These are phyloP conservation scores for Mortierella sp. DNA, from an alignment of 371 early-diverging fungal genomes.

Conservation along the genomic window DNA sequence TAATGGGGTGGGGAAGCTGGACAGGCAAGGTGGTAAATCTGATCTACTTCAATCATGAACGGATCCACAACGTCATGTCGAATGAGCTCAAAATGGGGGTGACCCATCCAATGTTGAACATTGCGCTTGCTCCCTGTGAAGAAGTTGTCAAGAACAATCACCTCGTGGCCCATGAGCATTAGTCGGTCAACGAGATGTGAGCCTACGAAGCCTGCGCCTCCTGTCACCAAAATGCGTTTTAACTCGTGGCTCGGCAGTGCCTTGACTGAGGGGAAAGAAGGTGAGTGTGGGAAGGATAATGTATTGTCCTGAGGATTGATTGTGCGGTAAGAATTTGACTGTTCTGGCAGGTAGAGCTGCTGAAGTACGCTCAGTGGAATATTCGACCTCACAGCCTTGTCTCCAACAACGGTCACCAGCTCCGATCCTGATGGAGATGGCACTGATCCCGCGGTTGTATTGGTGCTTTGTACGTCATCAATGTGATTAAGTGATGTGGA, in stretches of 20 bases:
- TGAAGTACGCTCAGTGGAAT: conserved; percentile 35
- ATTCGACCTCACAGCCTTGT: conserved; percentile 47
- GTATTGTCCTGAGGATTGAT: conserved; percentile 53
- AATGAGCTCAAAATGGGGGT: conserved; percentile 89
- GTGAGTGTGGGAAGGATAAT: conserved; percentile 62
- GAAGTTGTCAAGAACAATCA: conserved; percentile 89
- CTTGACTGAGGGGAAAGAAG: conserved; percentile 67
- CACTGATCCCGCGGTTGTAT: not conserved
- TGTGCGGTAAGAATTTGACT: conserved; percentile 23
- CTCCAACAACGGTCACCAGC: conserved; percentile 41
- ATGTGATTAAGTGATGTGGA: not conserved
- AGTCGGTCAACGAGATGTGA: conserved; percentile 88
- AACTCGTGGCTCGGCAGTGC: conserved; percentile 66
- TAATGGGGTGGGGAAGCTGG: conserved; percentile 94
- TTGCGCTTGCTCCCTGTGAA: conserved; percentile 83
- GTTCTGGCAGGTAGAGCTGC: conserved; percentile 45
- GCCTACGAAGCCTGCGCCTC: conserved; percentile 94
- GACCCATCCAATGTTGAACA: conserved; percentile 88
- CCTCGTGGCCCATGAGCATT: conserved; percentile 91
- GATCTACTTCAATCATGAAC: conserved; percentile 87
- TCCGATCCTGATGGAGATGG: not conserved
- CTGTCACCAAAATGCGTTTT: conserved; percentile 88
- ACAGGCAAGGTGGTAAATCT: conserved; percentile 90
- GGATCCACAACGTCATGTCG: conserved; percentile 90
- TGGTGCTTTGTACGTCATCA: not conserved